Evolutionary conservation across 2,329 filamentous ascomycete genomes (phyloP), one percentile per base, ranked within the genome.

Genomic region (Cercospora zeae-maydis): DNA sequence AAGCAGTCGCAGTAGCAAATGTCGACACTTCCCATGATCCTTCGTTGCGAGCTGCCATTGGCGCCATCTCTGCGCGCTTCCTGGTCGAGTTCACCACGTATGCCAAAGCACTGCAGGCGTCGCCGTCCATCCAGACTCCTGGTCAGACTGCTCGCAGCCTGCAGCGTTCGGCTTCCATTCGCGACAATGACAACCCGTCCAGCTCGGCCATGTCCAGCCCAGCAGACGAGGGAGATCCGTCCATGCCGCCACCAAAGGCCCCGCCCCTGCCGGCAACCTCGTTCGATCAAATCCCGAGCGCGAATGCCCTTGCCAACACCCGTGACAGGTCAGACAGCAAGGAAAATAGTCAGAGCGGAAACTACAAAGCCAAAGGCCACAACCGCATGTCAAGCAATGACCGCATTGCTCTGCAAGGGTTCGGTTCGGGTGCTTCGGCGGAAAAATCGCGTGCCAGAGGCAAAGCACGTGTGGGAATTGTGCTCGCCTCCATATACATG

Each of bases 401-500:
- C 84, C 80, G 85, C 45, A 80, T 84, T 66, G 84, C 84, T 24
- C 78, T 84, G 21, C 82, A 84, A 59, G 91, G 92, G 0, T 92
- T 96, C 54, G 79, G 79, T 2, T 78, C 79, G 24, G 76, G 77
- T 9, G 88, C 61, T 80, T 89, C 63, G 89, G 63, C 71, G 39
- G 71, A 74, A 57, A 75, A 75, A 66, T 90, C 87, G 74, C 88
- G 91, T 65, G 88, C 88, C 69, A 92, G 91, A 74, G 91, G 91
- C 31, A 93, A 90, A 75, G 89, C 90, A 30, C 87, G 93, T 59
- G 84, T 91, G 13, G 86, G 86, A 21, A 88, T 97, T 61, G 84
- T 96, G 8, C 83, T 96, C 68, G 93, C 91, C 1, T 92, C 90
- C 14, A 81, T 97, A 67, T 96, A 93, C 75, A 84, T 99, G 69